Evolutionary conservation across 768 basidiomycete genomes (phyloP).

Genomic region (Inosperma sp.): DNA sequence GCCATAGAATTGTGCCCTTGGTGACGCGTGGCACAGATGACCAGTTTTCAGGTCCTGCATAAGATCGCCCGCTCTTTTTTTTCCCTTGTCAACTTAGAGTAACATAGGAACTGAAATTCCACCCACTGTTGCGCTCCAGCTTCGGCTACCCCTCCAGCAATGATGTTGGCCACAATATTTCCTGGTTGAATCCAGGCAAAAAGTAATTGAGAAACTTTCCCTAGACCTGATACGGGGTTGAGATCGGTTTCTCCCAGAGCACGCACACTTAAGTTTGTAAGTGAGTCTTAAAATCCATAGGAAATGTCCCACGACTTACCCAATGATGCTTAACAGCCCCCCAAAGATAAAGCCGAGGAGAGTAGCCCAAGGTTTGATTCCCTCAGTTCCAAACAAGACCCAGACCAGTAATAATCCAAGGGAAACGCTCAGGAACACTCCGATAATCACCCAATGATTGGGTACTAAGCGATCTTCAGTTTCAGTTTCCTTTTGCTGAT

Average conservation of each 20-base stretch:
- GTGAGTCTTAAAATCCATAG: not conserved
- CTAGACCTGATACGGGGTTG: slow-evolving; percentile 87
- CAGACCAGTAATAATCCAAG: slow-evolving; percentile 79
- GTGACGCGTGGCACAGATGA: slow-evolving; percentile 86
- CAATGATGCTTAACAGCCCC: slow-evolving; percentile 79
- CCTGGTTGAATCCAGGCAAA: slow-evolving; percentile 94
- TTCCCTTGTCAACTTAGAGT: not conserved
- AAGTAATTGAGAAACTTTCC: slow-evolving; percentile 90
- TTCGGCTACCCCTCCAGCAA: slow-evolving; percentile 95
- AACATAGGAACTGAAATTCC: not conserved
- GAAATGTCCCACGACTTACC: slow-evolving; percentile 34
- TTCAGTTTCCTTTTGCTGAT: slow-evolving; percentile 60
- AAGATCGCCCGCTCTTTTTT: slow-evolving; percentile 80
- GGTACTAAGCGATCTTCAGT: slow-evolving; percentile 79
- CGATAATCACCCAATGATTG: slow-evolving; percentile 66
- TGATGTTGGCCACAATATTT: slow-evolving; percentile 95
- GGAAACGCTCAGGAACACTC: slow-evolving; percentile 56
- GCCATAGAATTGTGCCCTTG: slow-evolving; percentile 90
- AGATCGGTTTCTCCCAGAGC: slow-evolving; percentile 95
- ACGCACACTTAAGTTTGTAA: slow-evolving; percentile 58
- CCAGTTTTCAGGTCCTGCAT: slow-evolving; percentile 99
- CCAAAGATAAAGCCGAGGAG: slow-evolving; percentile 79
- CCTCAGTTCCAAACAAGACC: slow-evolving; percentile 84
- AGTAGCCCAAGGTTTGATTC: slow-evolving; percentile 95
- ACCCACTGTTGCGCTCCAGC: slow-evolving; percentile 88